These are phyloP conservation scores for Pholiota microspora DNA, from an alignment of 768 basidiomycete genomes.

Conservation along the genomic window DNA sequence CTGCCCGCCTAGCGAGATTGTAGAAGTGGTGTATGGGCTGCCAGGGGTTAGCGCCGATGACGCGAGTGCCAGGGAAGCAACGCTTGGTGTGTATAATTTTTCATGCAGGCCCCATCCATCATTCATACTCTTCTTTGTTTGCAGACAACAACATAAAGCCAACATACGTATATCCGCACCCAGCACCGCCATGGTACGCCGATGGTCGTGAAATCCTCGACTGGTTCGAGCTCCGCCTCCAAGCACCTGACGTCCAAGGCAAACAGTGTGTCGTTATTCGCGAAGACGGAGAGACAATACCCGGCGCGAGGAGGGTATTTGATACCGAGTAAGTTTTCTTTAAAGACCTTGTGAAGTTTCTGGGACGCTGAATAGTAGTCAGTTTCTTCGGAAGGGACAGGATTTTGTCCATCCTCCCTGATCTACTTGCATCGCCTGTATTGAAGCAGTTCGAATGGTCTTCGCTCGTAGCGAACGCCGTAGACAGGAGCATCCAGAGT, in stretches of 20 bases:
- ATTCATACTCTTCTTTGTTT: too few relatives aligned
- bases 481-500: constrained; percentile 47
- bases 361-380: neutral
- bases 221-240: constrained; percentile 48
- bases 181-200: constrained; percentile 27
- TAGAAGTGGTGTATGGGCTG: constrained; percentile 24
- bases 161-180: neutral
- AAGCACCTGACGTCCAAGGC: constrained; percentile 24
- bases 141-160: too few relatives aligned
- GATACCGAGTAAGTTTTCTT: constrained; percentile 42
- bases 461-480: constrained; percentile 44
- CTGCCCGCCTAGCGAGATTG: constrained; percentile 37
- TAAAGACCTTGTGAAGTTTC: neutral
- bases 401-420: constrained; percentile 40
- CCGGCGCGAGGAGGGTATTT: constrained; percentile 37
- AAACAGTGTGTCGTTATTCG: constrained; percentile 28
- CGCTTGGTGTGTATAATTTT: too few relatives aligned
- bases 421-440: constrained; percentile 46
- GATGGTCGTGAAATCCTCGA: constrained; percentile 43
- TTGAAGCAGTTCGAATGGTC: constrained; percentile 53
- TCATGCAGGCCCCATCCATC: too few relatives aligned
- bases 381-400: constrained; percentile 45
- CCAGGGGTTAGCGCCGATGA: neutral
- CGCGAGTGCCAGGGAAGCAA: too few relatives aligned
- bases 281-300: constrained; percentile 26